These are phyloP conservation scores for Apostasia shenzhenica DNA, from an alignment of 106 monocot species.

Conservation along the genomic window DNA sequence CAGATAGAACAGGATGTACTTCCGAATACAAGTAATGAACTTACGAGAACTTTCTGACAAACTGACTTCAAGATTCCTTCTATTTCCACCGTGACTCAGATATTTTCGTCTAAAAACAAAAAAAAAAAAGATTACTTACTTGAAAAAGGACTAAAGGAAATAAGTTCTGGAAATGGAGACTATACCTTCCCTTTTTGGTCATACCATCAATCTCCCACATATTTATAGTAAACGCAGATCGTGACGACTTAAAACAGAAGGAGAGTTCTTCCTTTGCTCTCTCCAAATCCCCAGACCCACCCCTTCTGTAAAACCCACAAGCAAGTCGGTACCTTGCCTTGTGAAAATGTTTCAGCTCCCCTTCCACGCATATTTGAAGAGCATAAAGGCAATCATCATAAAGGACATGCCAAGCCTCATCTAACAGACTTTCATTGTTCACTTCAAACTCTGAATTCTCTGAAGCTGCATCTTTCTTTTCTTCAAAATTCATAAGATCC, in stretches of 20 bases:
- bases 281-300: constrained; percentile 62
- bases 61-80: constrained; percentile 64
- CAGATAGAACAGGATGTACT: constrained; percentile 84
- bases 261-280: constrained; percentile 92
- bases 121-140: neutral
- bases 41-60: constrained; percentile 98
- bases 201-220: constrained; percentile 99
- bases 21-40: constrained; percentile 95
- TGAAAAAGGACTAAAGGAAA: neutral
- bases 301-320: constrained; percentile 64
- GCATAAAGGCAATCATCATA: constrained; percentile 80
- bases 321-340: constrained; percentile 89
- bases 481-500: constrained; percentile 29
- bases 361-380: constrained; percentile 75
- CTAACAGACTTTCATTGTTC: constrained; percentile 35
- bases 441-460: constrained; percentile 29
- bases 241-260: constrained; percentile 91
- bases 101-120: constrained; percentile 42
- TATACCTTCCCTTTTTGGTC: constrained; percentile 66
- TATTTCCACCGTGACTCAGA: constrained; percentile 43
- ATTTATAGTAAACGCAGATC: constrained; percentile 88
- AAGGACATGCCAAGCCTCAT: constrained; percentile 74
- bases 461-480: constrained; percentile 11
- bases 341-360: constrained; percentile 96
- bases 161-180: neutral